phyloP scores from a whole-genome alignment of 768 basidiomycete genomes.

The Rhodotorula kratochvilovae region DNA sequence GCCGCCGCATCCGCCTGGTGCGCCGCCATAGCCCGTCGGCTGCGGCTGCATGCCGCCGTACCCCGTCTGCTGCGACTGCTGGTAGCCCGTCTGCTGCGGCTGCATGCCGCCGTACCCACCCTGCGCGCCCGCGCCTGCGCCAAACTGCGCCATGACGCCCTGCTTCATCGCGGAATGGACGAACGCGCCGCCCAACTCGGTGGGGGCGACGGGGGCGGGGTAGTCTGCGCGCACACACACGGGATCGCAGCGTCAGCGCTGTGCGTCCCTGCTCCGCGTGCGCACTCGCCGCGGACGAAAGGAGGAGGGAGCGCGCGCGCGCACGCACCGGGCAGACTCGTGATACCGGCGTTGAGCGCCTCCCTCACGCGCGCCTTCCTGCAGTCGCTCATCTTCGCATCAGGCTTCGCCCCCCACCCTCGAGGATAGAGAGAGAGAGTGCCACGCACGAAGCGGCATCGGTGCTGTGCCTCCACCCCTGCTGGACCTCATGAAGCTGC shows the following conservation, averaged over 20 bases:
- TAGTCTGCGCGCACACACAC: conserved; percentile 10
- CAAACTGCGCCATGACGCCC: conserved; percentile 18
- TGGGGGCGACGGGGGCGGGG: conserved; percentile 2
- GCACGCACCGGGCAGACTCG: conserved; percentile 22
- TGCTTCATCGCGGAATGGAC: conserved; percentile 9
- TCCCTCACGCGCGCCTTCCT: conserved; percentile 33
- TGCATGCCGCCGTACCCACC: background rate
- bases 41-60: conserved; percentile 3
- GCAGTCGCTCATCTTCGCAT: no score
- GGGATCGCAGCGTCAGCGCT: no score
- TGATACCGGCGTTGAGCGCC: conserved; percentile 33
- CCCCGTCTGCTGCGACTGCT: no score
- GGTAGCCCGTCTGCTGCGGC: conserved; percentile 16
- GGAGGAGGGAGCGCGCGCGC: no score
- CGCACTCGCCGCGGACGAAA: no score
- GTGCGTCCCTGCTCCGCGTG: no score
- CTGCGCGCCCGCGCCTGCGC: background rate
- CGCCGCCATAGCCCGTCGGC: conserved; percentile 8
- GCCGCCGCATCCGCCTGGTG: background rate
- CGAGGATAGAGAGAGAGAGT: no score
- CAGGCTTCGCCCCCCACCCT: fast-evolving
- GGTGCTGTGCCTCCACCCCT: conserved; percentile 28
- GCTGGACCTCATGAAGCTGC: conserved; percentile 31
- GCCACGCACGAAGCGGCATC: conserved; percentile 27
- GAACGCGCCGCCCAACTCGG: conserved; percentile 28